phyloP scores from a whole-genome alignment of 2,329 filamentous ascomycete species.

The Alternaria ventricosa region DNA sequence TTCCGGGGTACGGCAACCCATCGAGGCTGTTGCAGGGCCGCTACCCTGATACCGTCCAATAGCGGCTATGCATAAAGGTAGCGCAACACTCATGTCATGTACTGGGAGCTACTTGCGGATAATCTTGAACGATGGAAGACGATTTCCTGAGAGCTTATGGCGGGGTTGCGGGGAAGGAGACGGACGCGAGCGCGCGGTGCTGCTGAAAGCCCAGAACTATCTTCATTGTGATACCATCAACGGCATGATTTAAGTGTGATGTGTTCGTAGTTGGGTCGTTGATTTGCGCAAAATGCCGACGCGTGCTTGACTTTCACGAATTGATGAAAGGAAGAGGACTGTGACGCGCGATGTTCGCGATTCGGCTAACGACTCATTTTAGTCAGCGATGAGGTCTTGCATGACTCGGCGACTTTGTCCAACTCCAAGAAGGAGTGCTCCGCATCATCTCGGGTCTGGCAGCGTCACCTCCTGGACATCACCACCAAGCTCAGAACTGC shows the following conservation, averaged over 20 bases:
- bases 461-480: background rate
- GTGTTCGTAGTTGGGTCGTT: too few species aligned
- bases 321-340: background rate
- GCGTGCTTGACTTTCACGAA: background rate
- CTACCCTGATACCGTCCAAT: slow-evolving; percentile 11
- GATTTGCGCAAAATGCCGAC: background rate
- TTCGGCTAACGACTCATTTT: background rate
- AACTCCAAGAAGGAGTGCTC: background rate
- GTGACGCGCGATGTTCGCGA: background rate
- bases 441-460: background rate
- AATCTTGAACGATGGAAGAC: background rate
- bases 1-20: slow-evolving; percentile 6
- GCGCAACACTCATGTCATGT: slow-evolving; percentile 6
- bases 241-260: too few species aligned
- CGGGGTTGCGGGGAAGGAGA: slow-evolving; percentile 1
- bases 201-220: background rate
- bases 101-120: slow-evolving; percentile 8
- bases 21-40: slow-evolving; percentile 7
- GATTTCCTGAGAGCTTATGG: background rate
- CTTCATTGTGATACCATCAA: too few species aligned
- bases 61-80: background rate
- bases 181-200: background rate
- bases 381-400: background rate
- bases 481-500: too few species aligned
- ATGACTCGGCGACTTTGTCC: background rate